Conservation (phyloP, 257 asterid genomes). For the Lycium ferocissimum region DNA sequence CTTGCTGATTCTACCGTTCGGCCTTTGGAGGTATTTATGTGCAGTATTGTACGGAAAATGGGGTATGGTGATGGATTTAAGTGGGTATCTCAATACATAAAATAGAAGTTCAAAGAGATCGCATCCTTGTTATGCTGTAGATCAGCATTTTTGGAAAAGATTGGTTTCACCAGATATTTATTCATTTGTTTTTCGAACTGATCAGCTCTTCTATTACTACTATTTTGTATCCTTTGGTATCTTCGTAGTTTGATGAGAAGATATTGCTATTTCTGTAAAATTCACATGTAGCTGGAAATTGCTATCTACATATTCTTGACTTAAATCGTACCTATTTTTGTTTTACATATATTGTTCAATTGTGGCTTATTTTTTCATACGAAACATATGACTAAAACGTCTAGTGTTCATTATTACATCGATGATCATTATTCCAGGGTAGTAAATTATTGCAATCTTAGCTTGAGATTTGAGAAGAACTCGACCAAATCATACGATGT, state of each 20-base stretch:
- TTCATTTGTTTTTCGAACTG: constrained; percentile 18
- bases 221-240: constrained; percentile 10
- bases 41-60: constrained; percentile 38
- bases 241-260: constrained; percentile 15
- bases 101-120: constrained; percentile 18
- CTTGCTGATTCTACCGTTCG: constrained; percentile 31
- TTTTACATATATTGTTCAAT: neutral
- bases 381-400: too few relatives aligned
- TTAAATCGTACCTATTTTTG: neutral
- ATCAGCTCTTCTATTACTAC: neutral
- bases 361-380: neutral
- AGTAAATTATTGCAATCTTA: too few relatives aligned
- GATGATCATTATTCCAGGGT: too few relatives aligned
- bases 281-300: constrained; percentile 22
- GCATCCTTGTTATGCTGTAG: neutral
- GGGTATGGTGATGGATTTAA: constrained; percentile 32
- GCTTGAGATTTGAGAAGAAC: too few relatives aligned
- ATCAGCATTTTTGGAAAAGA: constrained; percentile 3
- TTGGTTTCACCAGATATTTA: constrained; percentile 26
- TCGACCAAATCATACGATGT: neutral
- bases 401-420: too few relatives aligned
- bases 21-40: constrained; percentile 38
- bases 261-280: constrained; percentile 14
- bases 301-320: constrained; percentile 24
- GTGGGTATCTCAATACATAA: constrained; percentile 39